Evolutionary conservation across 2,329 filamentous ascomycete species (phyloP).

Genomic region (Diaporthe humulicola): DNA sequence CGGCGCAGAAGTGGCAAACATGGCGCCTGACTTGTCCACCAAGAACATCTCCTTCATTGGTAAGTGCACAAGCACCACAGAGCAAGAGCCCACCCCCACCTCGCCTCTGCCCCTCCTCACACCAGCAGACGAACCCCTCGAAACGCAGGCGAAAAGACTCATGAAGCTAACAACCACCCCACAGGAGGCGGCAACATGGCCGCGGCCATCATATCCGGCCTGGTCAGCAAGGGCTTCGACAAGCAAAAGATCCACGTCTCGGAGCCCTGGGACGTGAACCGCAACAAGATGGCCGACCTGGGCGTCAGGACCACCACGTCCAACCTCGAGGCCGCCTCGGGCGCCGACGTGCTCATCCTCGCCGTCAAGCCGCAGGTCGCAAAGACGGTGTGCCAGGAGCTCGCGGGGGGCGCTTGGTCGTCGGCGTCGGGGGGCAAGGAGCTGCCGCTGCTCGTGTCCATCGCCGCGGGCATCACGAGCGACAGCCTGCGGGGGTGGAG

Average conservation of each 20-base stretch:
- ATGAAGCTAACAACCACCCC: constrained; percentile 3
- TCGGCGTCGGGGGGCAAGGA: background rate
- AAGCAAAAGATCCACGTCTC: constrained; percentile 58
- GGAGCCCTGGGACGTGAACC: constrained; percentile 67
- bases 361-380: constrained; percentile 66
- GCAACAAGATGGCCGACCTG: constrained; percentile 59
- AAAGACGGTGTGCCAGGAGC: constrained; percentile 60
- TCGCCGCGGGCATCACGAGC: constrained; percentile 63
- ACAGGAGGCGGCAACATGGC: constrained; percentile 65
- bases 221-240: constrained; percentile 57
- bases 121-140: background rate
- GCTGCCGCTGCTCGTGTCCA: constrained; percentile 62
- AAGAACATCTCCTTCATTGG: constrained; percentile 41
- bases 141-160: background rate
- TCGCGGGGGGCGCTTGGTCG: constrained; percentile 53
- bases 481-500: constrained; percentile 59
- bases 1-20: constrained; percentile 15
- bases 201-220: constrained; percentile 64
- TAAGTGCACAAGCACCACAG: constrained; percentile 2
- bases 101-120: background rate
- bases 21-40: constrained; percentile 37
- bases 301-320: constrained; percentile 61
- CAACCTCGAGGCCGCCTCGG: constrained; percentile 58
- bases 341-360: constrained; percentile 62
- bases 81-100: background rate